Evolutionary conservation across 208 protist species (phyloP), one percentile per base, ranked within the genome.

Genomic region (Leishmania tropica): DNA sequence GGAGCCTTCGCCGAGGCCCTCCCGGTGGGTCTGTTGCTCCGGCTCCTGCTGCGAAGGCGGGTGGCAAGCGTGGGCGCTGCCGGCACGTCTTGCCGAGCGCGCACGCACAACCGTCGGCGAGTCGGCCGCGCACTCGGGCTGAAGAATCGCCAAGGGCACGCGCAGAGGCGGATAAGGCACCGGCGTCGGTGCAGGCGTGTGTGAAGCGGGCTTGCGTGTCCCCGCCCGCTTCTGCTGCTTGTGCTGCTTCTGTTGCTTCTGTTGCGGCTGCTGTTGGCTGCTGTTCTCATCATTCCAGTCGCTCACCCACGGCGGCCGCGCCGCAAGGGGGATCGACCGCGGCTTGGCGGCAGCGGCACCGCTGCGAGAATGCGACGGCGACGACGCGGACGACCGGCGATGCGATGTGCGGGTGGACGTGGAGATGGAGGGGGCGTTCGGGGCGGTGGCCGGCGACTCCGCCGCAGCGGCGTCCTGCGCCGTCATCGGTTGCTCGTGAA

Each of bases 231-330:
- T 31, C 70, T 76, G 1, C 73, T 45, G 1, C 48, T 75, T 28
- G 56, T 48, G 45, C 51, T 42, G 24, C n/a, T 24, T 1, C 3
- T 19, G 24, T 2, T 8, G 17, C 24, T 24, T 35, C 60, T 65
- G 11, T 24, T 62, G 56, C 74, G 51, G 45, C 72, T 73, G 15
- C 37, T 68, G 31, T 47, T 40, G 24, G 5, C 28, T 28, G 13
- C 24, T 35, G 17, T 67, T 42, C 0, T 24, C 19, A 4, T 67
- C 64, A 24, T 54, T 70, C 72, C 56, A 85, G 28, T 64, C 47
- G 3, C n/a, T 40, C 45, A 82, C 78, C 82, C 82, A 85, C 51
- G 82, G 82, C 53, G 82, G 82, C 4, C 78, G 77, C 74, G 65
- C 48, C 24, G 54, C 74, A 1, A 81, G 71, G 24, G 82, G 74